A percentile compares a stretch with the other conserved stretches of the same genome.
phyloP scores from a whole-genome alignment of 164 flowering plant species.

The Brasenia schreberi region DNA sequence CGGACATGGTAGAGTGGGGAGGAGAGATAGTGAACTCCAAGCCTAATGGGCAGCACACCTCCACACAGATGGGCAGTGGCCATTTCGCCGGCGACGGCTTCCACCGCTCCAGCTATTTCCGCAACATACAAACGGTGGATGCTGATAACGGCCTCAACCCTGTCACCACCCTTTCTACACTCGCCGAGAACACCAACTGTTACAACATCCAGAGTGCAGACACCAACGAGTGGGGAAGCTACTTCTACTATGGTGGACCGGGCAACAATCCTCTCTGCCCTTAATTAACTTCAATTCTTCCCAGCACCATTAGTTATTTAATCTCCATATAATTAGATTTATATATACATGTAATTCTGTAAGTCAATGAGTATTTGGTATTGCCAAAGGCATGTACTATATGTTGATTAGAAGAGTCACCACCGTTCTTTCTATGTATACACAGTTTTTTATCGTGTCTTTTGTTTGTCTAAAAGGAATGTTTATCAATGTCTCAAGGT shows the following conservation, averaged over 20 bases:
- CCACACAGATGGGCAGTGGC: conserved; percentile 79
- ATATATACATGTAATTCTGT: too few relatives aligned
- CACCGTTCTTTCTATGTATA: too few relatives aligned
- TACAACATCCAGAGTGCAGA: conserved; percentile 67
- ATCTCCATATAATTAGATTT: too few relatives aligned
- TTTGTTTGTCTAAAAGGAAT: too few relatives aligned
- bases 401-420: too few relatives aligned
- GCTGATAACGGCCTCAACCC: conserved; percentile 74
- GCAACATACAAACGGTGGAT: conserved; percentile 80
- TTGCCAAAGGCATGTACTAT: too few relatives aligned
- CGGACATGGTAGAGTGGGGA: conserved; percentile 81
- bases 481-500: too few relatives aligned
- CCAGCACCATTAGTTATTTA: too few relatives aligned
- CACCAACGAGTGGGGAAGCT: conserved; percentile 69
- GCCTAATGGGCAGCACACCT: conserved; percentile 43
- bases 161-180: conserved; percentile 38
- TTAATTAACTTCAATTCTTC: conserved; percentile 6
- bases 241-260: conserved; percentile 98
- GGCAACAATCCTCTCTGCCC: conserved; percentile 64
- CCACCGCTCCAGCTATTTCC: conserved; percentile 67
- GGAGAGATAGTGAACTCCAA: conserved; percentile 67
- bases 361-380: too few relatives aligned
- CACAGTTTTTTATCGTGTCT: too few relatives aligned
- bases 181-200: conserved; percentile 87
- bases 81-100: conserved; percentile 75